phyloP scores from a whole-genome alignment of 176 grass and related monocot genomes.

The Musa itinerans region DNA sequence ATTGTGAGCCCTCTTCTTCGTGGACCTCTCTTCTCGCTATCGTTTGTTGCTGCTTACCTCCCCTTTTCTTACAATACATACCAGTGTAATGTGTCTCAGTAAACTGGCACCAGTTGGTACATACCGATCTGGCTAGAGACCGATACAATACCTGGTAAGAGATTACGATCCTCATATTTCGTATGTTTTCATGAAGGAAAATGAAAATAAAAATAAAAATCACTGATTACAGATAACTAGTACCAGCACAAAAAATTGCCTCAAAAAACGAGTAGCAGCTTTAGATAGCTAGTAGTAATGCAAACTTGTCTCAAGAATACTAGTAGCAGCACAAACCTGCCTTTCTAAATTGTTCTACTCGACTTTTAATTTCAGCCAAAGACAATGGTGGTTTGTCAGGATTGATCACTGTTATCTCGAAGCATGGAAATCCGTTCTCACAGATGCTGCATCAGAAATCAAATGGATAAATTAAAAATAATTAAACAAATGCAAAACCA shows the following conservation, averaged over 20 bases:
- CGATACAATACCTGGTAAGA: too few species aligned
- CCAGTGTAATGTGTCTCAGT: too few species aligned
- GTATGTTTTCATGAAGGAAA: neutral
- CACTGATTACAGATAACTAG: neutral
- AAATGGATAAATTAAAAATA: neutral
- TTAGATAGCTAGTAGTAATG: neutral
- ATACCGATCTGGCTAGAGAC: too few species aligned
- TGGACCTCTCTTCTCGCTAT: too few species aligned
- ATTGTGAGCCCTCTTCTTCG: too few species aligned
- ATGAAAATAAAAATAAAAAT: neutral
- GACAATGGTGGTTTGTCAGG: constrained; percentile 79
- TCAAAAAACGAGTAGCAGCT: too few species aligned
- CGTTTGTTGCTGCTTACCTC: too few species aligned
- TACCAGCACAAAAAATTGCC: too few species aligned
- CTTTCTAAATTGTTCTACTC: constrained; percentile 81
- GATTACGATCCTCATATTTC: too few species aligned
- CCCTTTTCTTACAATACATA: too few species aligned
- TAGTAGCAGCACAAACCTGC: constrained; percentile 36
- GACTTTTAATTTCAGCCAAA: constrained; percentile 63
- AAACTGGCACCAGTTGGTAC: too few species aligned
- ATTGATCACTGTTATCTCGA: constrained; percentile 96
- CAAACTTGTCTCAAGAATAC: neutral
- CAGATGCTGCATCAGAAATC: constrained; percentile 48
- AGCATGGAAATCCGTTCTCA: constrained; percentile 65
- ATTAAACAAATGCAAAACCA: neutral